phyloP scores from a whole-genome alignment of 2,329 filamentous ascomycete species.

The Fusarium oxysporum region DNA sequence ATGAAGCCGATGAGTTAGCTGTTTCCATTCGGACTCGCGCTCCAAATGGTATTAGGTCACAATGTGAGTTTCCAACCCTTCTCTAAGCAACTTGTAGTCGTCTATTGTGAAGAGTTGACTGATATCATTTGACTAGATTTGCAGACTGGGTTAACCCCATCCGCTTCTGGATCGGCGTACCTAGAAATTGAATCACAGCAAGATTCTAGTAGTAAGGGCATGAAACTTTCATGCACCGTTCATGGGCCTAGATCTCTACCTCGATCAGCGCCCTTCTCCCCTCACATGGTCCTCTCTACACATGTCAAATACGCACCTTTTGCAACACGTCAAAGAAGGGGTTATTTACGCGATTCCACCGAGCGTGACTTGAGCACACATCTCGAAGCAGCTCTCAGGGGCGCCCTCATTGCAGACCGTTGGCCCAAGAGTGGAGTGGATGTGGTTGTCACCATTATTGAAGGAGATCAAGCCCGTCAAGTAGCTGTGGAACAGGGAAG shows the following conservation, averaged over 20 bases:
- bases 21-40: constrained; percentile 66
- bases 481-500: constrained; percentile 61
- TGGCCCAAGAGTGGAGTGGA: constrained; percentile 99
- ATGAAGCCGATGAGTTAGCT: constrained; percentile 61
- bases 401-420: constrained; percentile 89
- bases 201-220: constrained; percentile 67
- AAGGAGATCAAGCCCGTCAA: constrained; percentile 85
- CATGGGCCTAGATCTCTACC: constrained; percentile 93
- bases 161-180: constrained; percentile 93
- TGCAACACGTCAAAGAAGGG: constrained; percentile 82
- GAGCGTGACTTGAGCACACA: constrained; percentile 93
- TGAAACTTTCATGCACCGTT: constrained; percentile 93
- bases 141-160: constrained; percentile 91
- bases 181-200: constrained; percentile 71
- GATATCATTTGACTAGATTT: constrained; percentile 69
- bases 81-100: neutral
- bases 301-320: constrained; percentile 98
- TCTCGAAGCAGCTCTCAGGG: constrained; percentile 88
- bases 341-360: constrained; percentile 85
- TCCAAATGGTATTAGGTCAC: constrained; percentile 81
- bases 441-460: constrained; percentile 90
- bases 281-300: constrained; percentile 89
- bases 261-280: constrained; percentile 89
- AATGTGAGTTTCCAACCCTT: constrained; percentile 71
- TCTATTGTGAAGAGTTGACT: constrained; percentile 14